Evolutionary conservation across 495 filamentous ascomycete genomes (phyloP).

Genomic region (Neurospora sp.): DNA sequence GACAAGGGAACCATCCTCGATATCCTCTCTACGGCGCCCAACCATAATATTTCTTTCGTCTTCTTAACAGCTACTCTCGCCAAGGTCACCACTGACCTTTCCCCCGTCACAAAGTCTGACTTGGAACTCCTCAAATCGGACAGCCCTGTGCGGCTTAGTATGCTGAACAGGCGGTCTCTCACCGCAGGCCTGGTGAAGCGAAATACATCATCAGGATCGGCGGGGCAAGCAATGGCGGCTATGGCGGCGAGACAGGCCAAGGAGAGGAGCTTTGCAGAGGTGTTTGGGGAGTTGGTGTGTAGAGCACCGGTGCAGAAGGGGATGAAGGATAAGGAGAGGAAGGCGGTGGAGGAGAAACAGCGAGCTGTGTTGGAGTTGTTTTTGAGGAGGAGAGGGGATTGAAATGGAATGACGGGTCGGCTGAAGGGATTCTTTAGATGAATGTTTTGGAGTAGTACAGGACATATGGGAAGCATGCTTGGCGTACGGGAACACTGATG

Average conservation of each 20-base stretch:
- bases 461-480: not conserved
- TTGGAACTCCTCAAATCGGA: constrained; percentile 17
- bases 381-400: constrained; percentile 17
- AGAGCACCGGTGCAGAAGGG: constrained; percentile 22
- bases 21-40: constrained; percentile 56
- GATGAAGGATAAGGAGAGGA: constrained; percentile 35
- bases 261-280: constrained; percentile 36
- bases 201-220: not conserved
- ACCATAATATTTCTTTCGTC: constrained; percentile 76
- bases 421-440: not conserved
- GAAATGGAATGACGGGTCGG: not conserved
- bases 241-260: constrained; percentile 32
- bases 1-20: constrained; percentile 62
- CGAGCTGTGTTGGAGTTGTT: constrained; percentile 32
- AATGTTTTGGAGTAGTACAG: not conserved
- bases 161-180: constrained; percentile 25
- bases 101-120: constrained; percentile 30
- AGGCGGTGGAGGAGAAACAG: constrained; percentile 35
- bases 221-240: constrained; percentile 15
- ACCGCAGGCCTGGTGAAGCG: constrained; percentile 10
- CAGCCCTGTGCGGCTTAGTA: constrained; percentile 10
- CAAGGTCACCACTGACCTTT: constrained; percentile 36
- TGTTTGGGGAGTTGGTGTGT: constrained; percentile 39
- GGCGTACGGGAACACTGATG: not conserved
- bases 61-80: constrained; percentile 72